phyloP scores from a whole-genome alignment of 2,329 filamentous ascomycete species.

The Cladosporium halotolerans region DNA sequence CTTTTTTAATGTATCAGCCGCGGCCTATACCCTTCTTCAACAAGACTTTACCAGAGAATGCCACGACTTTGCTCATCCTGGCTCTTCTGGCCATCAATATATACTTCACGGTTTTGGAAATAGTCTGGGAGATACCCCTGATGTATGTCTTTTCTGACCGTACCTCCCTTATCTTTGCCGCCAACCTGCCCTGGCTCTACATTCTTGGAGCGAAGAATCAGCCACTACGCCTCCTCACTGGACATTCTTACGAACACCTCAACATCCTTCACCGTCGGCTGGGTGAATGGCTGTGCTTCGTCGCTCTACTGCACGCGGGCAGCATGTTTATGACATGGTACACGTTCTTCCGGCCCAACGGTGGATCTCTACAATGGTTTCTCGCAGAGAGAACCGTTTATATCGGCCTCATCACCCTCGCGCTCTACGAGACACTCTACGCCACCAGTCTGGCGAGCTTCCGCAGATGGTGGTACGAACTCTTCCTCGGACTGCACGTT shows the following conservation, averaged over 20 bases:
- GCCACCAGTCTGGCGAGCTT: conserved; percentile 56
- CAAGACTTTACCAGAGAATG: conserved; percentile 53
- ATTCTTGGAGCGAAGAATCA: conserved; percentile 62
- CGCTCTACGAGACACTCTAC: conserved; percentile 56
- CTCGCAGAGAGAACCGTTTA: conserved; percentile 48
- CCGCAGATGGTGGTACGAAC: conserved; percentile 55
- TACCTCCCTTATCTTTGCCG: conserved; percentile 47
- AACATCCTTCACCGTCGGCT: conserved; percentile 61
- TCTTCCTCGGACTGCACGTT: conserved; percentile 56
- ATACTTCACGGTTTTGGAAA: conserved; percentile 52
- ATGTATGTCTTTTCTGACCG: conserved; percentile 55
- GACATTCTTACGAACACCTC: conserved; percentile 59
- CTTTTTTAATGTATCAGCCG: conserved; percentile 51
- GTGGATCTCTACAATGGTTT: conserved; percentile 46
- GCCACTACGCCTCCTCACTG: conserved; percentile 54
- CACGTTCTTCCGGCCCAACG: conserved; percentile 39
- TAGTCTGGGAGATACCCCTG: conserved; percentile 43
- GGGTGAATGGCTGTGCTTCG: conserved; percentile 56
- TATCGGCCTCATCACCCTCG: conserved; percentile 50
- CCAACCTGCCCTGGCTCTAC: conserved; percentile 52
- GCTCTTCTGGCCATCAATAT: conserved; percentile 49
- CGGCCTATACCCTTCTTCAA: conserved; percentile 51
- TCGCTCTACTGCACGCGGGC: conserved; percentile 50
- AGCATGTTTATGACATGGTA: conserved; percentile 54
- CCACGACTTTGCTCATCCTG: conserved; percentile 47